A percentile compares a stretch with the other conserved stretches of the same genome.
Conservation (phyloP, 495 filamentous ascomycete species). For the Collariella sp. region DNA sequence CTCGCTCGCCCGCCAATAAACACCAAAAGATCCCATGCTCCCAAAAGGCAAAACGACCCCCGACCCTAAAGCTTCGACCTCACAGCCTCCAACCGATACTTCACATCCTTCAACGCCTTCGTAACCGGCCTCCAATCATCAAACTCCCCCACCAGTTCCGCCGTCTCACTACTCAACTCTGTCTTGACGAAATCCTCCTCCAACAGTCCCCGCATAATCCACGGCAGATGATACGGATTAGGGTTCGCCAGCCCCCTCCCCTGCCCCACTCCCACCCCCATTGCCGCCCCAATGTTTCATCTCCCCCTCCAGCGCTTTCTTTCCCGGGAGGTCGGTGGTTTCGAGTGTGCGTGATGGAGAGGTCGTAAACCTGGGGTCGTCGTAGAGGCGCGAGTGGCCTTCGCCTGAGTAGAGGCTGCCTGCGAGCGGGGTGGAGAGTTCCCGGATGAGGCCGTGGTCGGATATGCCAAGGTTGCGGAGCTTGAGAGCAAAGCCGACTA, state of each 20-base stretch:
- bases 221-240: constrained; percentile 85
- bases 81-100: constrained; percentile 88
- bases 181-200: constrained; percentile 87
- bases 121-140: constrained; percentile 86
- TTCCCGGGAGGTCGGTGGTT: constrained; percentile 50
- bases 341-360: constrained; percentile 83
- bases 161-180: constrained; percentile 66
- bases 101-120: constrained; percentile 91
- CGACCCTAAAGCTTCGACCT: constrained; percentile 68
- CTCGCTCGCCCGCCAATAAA: not conserved
- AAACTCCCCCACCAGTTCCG: constrained; percentile 74
- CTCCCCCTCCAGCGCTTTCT: constrained; percentile 14
- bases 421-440: constrained; percentile 79
- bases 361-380: constrained; percentile 81
- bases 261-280: too few species aligned
- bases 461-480: constrained; percentile 84
- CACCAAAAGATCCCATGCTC: too few species aligned
- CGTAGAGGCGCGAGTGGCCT: constrained; percentile 87
- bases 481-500: constrained; percentile 89
- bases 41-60: too few species aligned
- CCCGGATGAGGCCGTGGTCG: constrained; percentile 88
- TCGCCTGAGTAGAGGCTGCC: constrained; percentile 88
- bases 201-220: constrained; percentile 84
- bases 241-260: constrained; percentile 40
- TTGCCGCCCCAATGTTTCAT: constrained; percentile 34